Base-by-base conservation (phyloP, 2,329 filamentous ascomycete species). In the Epichloe scottii region DNA sequence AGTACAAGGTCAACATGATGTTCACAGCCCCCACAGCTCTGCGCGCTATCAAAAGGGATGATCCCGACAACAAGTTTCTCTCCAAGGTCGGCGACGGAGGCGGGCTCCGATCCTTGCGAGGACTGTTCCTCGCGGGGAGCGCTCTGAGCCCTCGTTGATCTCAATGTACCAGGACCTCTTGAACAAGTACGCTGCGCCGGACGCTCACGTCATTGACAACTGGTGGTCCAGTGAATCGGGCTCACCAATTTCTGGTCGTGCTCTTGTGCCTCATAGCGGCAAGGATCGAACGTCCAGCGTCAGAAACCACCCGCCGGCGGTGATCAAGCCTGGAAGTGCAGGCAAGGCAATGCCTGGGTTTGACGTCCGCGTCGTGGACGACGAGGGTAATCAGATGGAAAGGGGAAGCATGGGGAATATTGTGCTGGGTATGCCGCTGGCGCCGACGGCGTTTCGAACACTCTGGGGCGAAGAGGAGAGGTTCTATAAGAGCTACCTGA, bases 311-410 rank as follows among this genome's bases (percentile, higher is more conserved):
- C 61, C 63, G 5, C 66, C 67, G 39, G 77, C 84, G 2, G 65
- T 69, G 0, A 79, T 91, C 62, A 89, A 85, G 59, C 87, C 89
- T 1, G 91, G 91, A 1, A 91, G 87, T 54, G 91, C 90, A 5
- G 90, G 90, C 0, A 93, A 95, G 63, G 79, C 89, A 0, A 89
- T 94, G 83, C 90, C 89, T 0, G 91, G 90, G 0, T 96, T 95
- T 60, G 87, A 95, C 59, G 85, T 96, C 3, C 78, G 84, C 15
- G 76, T 91, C 14, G 89, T 96, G 3, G 82, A 95, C 62, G 89
- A 96, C 59, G 71, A 80, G 0, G 90, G 90, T 5, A 74, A 76
- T 1, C 84, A 89, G 63, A 73, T 94, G 0, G 66, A 76, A n/a
- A 72, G 68, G 33, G 87, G 86, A 1, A 80, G 71, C 21, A 95